Conservation (phyloP, 257 asterid species). For the Sherardia arvensis region DNA sequence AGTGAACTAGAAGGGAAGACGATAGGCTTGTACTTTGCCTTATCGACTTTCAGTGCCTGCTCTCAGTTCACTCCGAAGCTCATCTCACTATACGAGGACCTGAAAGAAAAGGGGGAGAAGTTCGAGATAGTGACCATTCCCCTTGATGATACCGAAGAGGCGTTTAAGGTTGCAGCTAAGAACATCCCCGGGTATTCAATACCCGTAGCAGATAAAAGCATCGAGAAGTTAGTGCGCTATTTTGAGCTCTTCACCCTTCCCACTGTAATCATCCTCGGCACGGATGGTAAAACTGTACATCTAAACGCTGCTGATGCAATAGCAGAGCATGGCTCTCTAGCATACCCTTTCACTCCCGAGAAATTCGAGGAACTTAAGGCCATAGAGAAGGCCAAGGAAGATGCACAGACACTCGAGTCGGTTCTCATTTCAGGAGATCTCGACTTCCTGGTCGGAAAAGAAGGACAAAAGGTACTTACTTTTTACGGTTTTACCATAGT, state of each 20-base stretch:
- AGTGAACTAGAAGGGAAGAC: conserved; percentile 76
- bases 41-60: conserved; percentile 27
- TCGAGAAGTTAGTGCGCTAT: conserved; percentile 47
- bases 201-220: conserved; percentile 52
- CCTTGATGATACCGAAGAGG: conserved; percentile 50
- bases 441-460: conserved; percentile 67
- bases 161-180: conserved; percentile 37
- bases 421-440: conserved; percentile 49
- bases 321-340: conserved; percentile 62
- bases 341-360: conserved; percentile 80
- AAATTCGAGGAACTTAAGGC: conserved; percentile 60
- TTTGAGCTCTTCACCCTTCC: conserved; percentile 59
- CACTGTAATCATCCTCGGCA: conserved; percentile 64
- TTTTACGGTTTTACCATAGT: neutral
- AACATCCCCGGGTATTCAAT: conserved; percentile 62
- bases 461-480: conserved; percentile 47
- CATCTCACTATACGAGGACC: conserved; percentile 30
- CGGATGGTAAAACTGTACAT: conserved; percentile 80
- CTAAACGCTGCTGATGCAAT: conserved; percentile 58
- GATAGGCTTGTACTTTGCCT: conserved; percentile 51
- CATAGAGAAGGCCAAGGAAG: conserved; percentile 60
- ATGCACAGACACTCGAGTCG: conserved; percentile 87
- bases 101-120: conserved; percentile 40
- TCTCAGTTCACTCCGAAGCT: conserved; percentile 45
- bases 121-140: conserved; percentile 87